These are phyloP conservation scores for Cochlearia excelsa DNA, from an alignment of 345 rosid species.

Conservation along the genomic window DNA sequence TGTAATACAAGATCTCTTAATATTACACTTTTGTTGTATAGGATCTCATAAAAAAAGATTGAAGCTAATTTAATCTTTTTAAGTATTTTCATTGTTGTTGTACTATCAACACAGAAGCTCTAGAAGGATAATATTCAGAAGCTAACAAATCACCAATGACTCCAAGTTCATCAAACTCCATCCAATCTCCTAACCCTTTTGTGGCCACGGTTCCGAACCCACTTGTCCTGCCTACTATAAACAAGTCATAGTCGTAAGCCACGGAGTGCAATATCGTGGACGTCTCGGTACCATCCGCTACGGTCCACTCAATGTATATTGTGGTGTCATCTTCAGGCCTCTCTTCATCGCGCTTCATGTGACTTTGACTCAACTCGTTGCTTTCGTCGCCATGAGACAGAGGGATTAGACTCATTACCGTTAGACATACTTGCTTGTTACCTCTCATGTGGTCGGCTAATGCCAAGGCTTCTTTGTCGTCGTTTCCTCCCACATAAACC, in stretches of 20 bases:
- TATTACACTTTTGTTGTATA: too few relatives aligned
- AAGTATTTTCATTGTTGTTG: conserved; percentile 43
- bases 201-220: conserved; percentile 38
- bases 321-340: conserved; percentile 6
- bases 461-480: conserved; percentile 56
- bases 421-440: conserved; percentile 29
- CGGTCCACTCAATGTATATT: conserved; percentile 28
- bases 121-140: conserved; percentile 44
- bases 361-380: conserved; percentile 22
- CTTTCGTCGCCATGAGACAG: background rate
- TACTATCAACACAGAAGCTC: conserved; percentile 47
- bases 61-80: background rate
- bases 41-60: background rate
- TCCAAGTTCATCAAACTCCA: conserved; percentile 62
- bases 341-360: background rate
- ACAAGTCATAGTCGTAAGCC: conserved; percentile 39
- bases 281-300: conserved; percentile 43
- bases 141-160: conserved; percentile 61
- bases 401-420: conserved; percentile 34
- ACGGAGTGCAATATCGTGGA: conserved; percentile 34
- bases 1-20: background rate
- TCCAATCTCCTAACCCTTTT: conserved; percentile 54
- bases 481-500: conserved; percentile 56
- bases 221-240: conserved; percentile 50
- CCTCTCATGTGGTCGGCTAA: conserved; percentile 47